Evolutionary conservation across 2,329 filamentous ascomycete genomes (phyloP).

Genomic region (Fusarium sp.): DNA sequence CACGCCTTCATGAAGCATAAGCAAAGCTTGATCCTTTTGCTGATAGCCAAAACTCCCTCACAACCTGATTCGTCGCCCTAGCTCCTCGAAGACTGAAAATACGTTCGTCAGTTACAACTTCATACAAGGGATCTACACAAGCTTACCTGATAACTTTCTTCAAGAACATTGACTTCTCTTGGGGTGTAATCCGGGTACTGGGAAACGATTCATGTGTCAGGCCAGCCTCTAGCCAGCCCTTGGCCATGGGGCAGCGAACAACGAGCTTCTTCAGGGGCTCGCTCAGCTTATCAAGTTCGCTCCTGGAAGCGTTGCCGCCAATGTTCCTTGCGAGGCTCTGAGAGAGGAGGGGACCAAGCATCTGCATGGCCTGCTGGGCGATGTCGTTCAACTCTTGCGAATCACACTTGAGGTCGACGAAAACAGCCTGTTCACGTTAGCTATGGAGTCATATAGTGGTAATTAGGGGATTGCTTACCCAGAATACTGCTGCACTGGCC

Average conservation of each 20-base stretch:
- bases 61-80: slow-evolving; percentile 73
- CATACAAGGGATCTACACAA: no score
- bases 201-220: slow-evolving; percentile 68
- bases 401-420: slow-evolving; percentile 62
- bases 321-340: slow-evolving; percentile 73
- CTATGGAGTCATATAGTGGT: background rate
- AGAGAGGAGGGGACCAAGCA: slow-evolving; percentile 72
- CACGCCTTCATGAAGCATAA: slow-evolving; percentile 63
- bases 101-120: slow-evolving; percentile 1
- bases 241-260: slow-evolving; percentile 65
- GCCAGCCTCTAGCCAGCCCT: slow-evolving; percentile 72
- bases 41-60: slow-evolving; percentile 79
- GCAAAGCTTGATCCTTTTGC: slow-evolving; percentile 72
- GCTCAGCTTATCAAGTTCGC: slow-evolving; percentile 77
- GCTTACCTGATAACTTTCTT: slow-evolving; percentile 73
- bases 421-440: slow-evolving; percentile 59
- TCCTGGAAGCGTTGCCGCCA: slow-evolving; percentile 75
- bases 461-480: slow-evolving; percentile 63
- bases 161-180: slow-evolving; percentile 73
- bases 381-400: slow-evolving; percentile 57
- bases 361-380: slow-evolving; percentile 64
- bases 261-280: slow-evolving; percentile 79
- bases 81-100: slow-evolving; percentile 70
- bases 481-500: slow-evolving; percentile 78
- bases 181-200: slow-evolving; percentile 66